Evolutionary conservation across 768 basidiomycete species (phyloP), one percentile per base, ranked within the genome.

Genomic region (Russula compacta): DNA sequence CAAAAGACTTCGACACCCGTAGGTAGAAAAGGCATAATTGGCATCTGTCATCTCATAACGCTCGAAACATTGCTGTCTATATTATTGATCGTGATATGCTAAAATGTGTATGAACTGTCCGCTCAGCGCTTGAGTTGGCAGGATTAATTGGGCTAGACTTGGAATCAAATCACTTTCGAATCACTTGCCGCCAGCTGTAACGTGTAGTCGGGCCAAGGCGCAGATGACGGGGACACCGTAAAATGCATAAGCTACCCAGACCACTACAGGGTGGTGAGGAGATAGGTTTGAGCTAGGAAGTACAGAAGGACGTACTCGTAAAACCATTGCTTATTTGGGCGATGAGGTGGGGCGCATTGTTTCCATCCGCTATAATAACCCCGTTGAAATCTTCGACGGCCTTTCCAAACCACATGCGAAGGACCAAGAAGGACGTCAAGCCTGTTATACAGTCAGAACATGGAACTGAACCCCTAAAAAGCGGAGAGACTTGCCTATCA

Each of bases 341-440:
- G 47, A 83, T 73, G 47, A 91, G 75, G 38, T 81, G 73, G 2
- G 86, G 85, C 5, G 79, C 84, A 58, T 78, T 73, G 3, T 69
- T 61, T 21, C 83, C 85, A 61, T 79, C 78, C 9, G 78, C 70
- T 29, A 74, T 63, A 54, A 91, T 83, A 54, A 76, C 81, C 47
- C 74, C 68, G 69, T 92, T 92, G 73, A 92, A 91, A 68, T 89
- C 88, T 55, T 84, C 80, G 0, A 85, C 82, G 2, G 87, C 83
- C 71, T 90, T 89, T 19, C 84, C 87, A 63, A 89, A 89, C 82
- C 85, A 89, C 81, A 92, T 87, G 62, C 86, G 82, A 56, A 87
- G 73, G 60, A 91, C 78, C 19, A 89, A 76, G 74, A 87, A 87
- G 9, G 85, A 76, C 3, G 82, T 83, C 60, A 88, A 71, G 14